Percentiles rank a stretch among this genome's conserved stretches.
These are phyloP conservation scores for Colletotrichum sp. DNA, from an alignment of 2,329 filamentous ascomycete species.

Conservation along the genomic window DNA sequence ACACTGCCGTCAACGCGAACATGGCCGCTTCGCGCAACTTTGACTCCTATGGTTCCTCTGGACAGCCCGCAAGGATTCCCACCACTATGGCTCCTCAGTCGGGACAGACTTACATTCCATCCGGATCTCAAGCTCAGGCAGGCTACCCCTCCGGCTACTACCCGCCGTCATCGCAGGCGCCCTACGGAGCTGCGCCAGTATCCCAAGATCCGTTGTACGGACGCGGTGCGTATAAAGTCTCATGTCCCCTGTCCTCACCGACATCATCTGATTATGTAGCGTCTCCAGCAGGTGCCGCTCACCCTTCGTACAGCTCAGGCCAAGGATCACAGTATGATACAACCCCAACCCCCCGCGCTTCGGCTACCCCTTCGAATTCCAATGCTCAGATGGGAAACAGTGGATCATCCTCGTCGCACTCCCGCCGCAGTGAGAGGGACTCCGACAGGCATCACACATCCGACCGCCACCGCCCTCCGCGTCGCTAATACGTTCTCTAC, in stretches of 20 bases:
- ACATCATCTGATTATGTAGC: constrained; percentile 53
- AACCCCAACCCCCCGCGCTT: constrained; percentile 41
- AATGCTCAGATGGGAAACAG: constrained; percentile 42
- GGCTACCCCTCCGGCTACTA: constrained; percentile 28
- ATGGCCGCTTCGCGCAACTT: background rate
- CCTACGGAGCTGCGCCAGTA: constrained; percentile 36
- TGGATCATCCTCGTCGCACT: constrained; percentile 32
- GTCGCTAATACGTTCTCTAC: constrained; percentile 32
- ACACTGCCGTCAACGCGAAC: constrained; percentile 16
- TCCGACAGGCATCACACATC: constrained; percentile 41
- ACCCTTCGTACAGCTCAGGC: constrained; percentile 27
- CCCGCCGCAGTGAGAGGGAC: constrained; percentile 46
- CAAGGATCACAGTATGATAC: constrained; percentile 59
- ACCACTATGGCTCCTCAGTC: constrained; percentile 13
- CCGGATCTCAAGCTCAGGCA: constrained; percentile 15
- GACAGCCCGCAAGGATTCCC: constrained; percentile 14
- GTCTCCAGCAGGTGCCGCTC: constrained; percentile 54
- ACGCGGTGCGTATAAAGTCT: constrained; percentile 60
- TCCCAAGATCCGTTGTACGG: constrained; percentile 58
- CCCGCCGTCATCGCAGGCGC: constrained; percentile 17
- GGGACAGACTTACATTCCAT: constrained; percentile 16
- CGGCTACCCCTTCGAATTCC: constrained; percentile 40
- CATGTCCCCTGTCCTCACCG: constrained; percentile 1
- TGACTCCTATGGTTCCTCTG: constrained; percentile 19
- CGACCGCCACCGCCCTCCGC: constrained; percentile 42